Evolutionary conservation across 768 basidiomycete species (phyloP).

Genomic region (Macrolepiota albuminosa): DNA sequence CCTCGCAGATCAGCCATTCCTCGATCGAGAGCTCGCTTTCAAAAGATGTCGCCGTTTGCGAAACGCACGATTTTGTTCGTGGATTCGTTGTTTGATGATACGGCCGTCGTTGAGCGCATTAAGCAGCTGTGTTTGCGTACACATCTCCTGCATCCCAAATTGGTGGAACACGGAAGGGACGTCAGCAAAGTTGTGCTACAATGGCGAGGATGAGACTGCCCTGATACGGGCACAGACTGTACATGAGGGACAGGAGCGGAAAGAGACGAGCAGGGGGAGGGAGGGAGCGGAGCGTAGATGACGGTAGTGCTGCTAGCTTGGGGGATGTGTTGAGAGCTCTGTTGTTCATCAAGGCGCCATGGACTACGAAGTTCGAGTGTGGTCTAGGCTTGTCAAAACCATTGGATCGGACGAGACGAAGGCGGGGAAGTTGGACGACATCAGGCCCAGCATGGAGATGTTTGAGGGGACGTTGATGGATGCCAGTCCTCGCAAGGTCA

Average conservation of each 20-base stretch:
- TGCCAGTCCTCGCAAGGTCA: constrained; percentile 20
- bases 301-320: background rate
- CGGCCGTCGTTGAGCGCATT: constrained; percentile 75
- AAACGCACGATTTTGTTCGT: constrained; percentile 21
- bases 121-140: constrained; percentile 75
- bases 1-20: too few species aligned
- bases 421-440: constrained; percentile 6
- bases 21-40: too few species aligned
- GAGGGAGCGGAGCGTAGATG: background rate
- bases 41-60: too few species aligned
- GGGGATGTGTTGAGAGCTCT: constrained; percentile 30
- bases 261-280: too few species aligned
- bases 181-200: too few species aligned
- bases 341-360: constrained; percentile 26
- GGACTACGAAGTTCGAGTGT: constrained; percentile 25
- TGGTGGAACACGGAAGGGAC: too few species aligned
- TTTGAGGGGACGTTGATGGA: constrained; percentile 42
- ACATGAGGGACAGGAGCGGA: too few species aligned
- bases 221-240: too few species aligned
- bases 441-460: constrained; percentile 28
- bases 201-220: too few species aligned
- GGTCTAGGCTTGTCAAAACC: constrained; percentile 29
- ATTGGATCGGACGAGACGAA: constrained; percentile 18
- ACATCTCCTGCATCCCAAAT: constrained; percentile 54
- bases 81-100: constrained; percentile 75